A percentile compares a stretch with the other conserved stretches of the same genome.
Evolutionary conservation across 2,329 filamentous ascomycete genomes (phyloP).

Genomic region (Apiospora koreana): DNA sequence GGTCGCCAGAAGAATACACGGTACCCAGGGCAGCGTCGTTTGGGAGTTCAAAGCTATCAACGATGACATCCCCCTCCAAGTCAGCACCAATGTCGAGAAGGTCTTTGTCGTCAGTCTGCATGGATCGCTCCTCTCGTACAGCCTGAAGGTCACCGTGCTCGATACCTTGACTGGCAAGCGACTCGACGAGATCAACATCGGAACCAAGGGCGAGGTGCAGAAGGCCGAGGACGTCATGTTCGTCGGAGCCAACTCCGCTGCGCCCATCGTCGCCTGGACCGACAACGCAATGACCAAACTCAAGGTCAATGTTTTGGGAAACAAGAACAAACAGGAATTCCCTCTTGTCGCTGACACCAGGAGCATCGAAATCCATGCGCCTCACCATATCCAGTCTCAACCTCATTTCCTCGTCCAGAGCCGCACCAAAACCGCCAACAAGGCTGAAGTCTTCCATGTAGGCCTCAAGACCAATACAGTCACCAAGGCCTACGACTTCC

Average conservation of each 20-base stretch:
- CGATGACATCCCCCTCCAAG: slow-evolving; percentile 72
- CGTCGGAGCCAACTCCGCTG: slow-evolving; percentile 74
- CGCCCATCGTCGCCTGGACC: slow-evolving; percentile 75
- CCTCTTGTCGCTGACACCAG: slow-evolving; percentile 48
- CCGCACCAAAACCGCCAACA: slow-evolving; percentile 68
- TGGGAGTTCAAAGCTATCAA: slow-evolving; percentile 77
- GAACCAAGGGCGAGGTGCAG: slow-evolving; percentile 73
- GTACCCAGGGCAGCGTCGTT: slow-evolving; percentile 68
- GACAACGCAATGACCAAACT: slow-evolving; percentile 63
- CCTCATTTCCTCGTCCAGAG: slow-evolving; percentile 87
- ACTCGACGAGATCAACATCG: slow-evolving; percentile 69
- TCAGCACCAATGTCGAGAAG: slow-evolving; percentile 68
- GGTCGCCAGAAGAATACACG: slow-evolving; percentile 71
- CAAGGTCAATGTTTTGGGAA: slow-evolving; percentile 70
- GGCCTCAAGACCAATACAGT: slow-evolving; percentile 69
- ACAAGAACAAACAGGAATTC: slow-evolving; percentile 57
- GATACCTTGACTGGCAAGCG: slow-evolving; percentile 74
- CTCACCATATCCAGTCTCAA: slow-evolving; percentile 68
- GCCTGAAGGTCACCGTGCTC: slow-evolving; percentile 73
- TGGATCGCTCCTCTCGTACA: slow-evolving; percentile 68
- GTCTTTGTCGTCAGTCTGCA: slow-evolving; percentile 80
- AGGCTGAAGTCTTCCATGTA: slow-evolving; percentile 84
- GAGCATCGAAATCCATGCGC: slow-evolving; percentile 69
- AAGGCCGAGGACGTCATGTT: slow-evolving; percentile 67
- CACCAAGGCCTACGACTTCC: slow-evolving; percentile 78